Percentiles rank a stretch among this genome's conserved stretches.
Evolutionary conservation across 2,329 filamentous ascomycete species (phyloP).

Genomic region (Diaporthe amygdali): DNA sequence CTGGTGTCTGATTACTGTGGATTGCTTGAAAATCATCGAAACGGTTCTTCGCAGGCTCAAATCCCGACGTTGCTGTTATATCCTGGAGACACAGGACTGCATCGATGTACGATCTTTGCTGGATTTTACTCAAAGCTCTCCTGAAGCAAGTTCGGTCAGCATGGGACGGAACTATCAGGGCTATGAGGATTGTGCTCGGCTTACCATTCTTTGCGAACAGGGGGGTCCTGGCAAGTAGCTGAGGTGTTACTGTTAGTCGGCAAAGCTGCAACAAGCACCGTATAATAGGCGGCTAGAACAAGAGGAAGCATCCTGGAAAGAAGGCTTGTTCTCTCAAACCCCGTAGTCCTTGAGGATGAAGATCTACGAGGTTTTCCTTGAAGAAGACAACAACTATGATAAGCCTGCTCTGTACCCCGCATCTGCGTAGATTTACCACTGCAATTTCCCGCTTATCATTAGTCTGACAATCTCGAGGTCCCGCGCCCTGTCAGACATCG

Average conservation of each 20-base stretch:
- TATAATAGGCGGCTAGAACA: neutral
- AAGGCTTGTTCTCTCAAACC: neutral
- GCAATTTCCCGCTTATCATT: neutral
- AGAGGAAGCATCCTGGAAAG: neutral
- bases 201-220: neutral
- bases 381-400: neutral
- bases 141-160: neutral
- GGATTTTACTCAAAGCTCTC: neutral
- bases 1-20: neutral
- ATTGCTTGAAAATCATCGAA: neutral
- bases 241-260: neutral
- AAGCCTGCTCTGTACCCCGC: neutral
- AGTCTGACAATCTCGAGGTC: neutral
- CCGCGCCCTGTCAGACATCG: neutral
- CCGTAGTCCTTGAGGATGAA: too few relatives aligned
- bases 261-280: neutral
- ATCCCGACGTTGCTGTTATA: neutral
- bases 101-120: neutral
- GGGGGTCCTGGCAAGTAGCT: neutral
- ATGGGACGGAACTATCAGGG: too few relatives aligned
- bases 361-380: neutral
- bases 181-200: neutral
- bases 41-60: neutral
- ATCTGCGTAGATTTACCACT: neutral
- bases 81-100: neutral